Conservation (phyloP, 2,329 filamentous ascomycete genomes). For the Trichophyton verrucosum region DNA sequence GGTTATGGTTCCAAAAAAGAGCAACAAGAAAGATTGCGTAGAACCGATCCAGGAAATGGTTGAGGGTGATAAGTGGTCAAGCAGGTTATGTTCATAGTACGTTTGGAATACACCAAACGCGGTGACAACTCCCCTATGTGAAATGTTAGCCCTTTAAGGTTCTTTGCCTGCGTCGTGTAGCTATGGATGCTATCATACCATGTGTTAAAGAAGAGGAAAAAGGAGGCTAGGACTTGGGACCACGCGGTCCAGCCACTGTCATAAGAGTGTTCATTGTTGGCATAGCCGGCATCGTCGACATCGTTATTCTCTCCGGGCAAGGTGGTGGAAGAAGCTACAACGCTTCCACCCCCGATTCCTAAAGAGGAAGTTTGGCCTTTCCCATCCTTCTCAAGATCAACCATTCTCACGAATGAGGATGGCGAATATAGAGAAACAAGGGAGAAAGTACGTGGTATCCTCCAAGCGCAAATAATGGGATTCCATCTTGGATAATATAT, state of each 20-base stretch:
- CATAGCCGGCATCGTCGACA: slow-evolving; percentile 5
- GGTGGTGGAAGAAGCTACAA: neutral
- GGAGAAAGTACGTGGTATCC: neutral
- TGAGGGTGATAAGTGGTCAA: slow-evolving; percentile 32
- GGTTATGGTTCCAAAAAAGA: slow-evolving; percentile 40
- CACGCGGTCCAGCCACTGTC: slow-evolving; percentile 25
- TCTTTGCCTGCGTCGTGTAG: neutral
- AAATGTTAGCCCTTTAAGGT: neutral
- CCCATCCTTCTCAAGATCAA: neutral
- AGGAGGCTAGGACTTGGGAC: slow-evolving; percentile 36
- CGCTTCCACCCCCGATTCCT: neutral
- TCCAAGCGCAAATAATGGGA: neutral
- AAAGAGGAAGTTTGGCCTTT: neutral
- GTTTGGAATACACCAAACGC: slow-evolving; percentile 43
- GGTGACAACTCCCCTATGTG: slow-evolving; percentile 38
- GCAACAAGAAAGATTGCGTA: slow-evolving; percentile 41
- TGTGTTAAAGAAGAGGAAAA: slow-evolving; percentile 38
- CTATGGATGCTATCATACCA: slow-evolving; percentile 27
- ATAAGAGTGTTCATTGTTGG: slow-evolving; percentile 10
- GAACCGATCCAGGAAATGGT: slow-evolving; percentile 44
- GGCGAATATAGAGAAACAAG: neutral
- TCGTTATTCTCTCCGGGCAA: neutral
- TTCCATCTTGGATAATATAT: neutral
- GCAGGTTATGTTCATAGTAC: slow-evolving; percentile 38
- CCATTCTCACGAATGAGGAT: slow-evolving; percentile 1